Evolutionary conservation across 192 early-diverging fungal species (phyloP).

Genomic region (Linnemannia schmuckeri): DNA sequence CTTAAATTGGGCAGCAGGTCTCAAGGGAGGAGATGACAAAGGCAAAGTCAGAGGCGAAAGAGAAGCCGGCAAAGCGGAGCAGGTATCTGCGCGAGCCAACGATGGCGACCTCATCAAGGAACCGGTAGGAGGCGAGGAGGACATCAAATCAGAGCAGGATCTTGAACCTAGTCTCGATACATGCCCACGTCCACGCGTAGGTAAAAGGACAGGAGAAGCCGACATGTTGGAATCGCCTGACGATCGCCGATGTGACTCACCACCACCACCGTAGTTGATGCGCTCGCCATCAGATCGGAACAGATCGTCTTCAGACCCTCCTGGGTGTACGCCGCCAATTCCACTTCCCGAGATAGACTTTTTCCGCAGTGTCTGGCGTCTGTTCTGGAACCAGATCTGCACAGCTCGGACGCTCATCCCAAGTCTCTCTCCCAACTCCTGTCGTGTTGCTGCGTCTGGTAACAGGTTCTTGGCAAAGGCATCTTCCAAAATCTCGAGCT

Average conservation of each 20-base stretch:
- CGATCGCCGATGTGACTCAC: slow-evolving; percentile 18
- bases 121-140: slow-evolving; percentile 6
- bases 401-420: slow-evolving; percentile 80
- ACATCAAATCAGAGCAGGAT: slow-evolving; percentile 25
- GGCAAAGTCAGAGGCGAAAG: not conserved
- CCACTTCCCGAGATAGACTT: slow-evolving; percentile 32
- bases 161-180: slow-evolving; percentile 1
- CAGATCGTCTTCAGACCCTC: slow-evolving; percentile 36
- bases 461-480: slow-evolving; percentile 78
- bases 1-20: not conserved
- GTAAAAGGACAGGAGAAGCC: not conserved
- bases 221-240: slow-evolving; percentile 36
- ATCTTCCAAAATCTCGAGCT: slow-evolving; percentile 76
- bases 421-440: slow-evolving; percentile 71
- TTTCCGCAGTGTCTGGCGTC: slow-evolving; percentile 75
- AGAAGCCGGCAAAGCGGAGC: slow-evolving; percentile 18
- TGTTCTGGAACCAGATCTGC: slow-evolving; percentile 89
- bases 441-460: slow-evolving; percentile 76
- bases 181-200: not conserved
- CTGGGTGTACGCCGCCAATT: not conserved
- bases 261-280: not conserved
- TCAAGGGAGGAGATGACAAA: not conserved
- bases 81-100: slow-evolving; percentile 26
- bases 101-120: not conserved
- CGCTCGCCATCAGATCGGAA: slow-evolving; percentile 12